Base-by-base conservation (phyloP, 169 alveolate species). In the Cryptosporidium felis region DNA sequence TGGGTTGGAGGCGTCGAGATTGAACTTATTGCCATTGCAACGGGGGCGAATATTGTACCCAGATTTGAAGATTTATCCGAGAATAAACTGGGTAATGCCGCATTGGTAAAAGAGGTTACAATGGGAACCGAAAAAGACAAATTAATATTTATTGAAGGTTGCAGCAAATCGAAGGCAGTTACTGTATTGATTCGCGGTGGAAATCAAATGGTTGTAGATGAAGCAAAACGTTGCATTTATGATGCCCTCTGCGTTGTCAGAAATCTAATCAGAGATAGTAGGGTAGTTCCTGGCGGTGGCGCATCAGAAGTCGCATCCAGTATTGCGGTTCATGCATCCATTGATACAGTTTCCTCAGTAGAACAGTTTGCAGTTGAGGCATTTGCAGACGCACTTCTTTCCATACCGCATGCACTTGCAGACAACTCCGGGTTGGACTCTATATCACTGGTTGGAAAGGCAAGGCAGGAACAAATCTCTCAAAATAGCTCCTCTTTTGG, bases 1-100 rank as follows among this genome's bases (percentile, higher is more conserved):
- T 98, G 99, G 99, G 99, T 98, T 14, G 99, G 99, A 8, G 99
- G 99, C 12, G 98, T 97, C 6, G 99, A 98, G 92, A 94, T 98
- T 89, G 99, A 98, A 90, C 95, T 97, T 67, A 91, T 98, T 41
- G 99, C 99, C 40, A 97, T 97, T 65, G 99, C 99, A 36, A 98
- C 99, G 9, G 99, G 99, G 3, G 99, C 98, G 28, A 93, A 98
- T 89, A 98, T 98, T 41, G 98, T 98, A 41, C 98, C 99, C 10
- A 92, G 99, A 81, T 97, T 97, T 89, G 96, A 94, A 79, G 99
- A 98, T 66, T 92, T 98, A 51, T 82, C 96, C 44, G 93, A 93
- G 32, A 93, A 92, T 42, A 98, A 98, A 80, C 95, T 98, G 49
- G 99, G 99, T 26, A 91, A 88, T n/a, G 99, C 99, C 3, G 96